These are phyloP conservation scores for Backusella macrospora DNA, from an alignment of 192 early-diverging fungal species.

Conservation along the genomic window DNA sequence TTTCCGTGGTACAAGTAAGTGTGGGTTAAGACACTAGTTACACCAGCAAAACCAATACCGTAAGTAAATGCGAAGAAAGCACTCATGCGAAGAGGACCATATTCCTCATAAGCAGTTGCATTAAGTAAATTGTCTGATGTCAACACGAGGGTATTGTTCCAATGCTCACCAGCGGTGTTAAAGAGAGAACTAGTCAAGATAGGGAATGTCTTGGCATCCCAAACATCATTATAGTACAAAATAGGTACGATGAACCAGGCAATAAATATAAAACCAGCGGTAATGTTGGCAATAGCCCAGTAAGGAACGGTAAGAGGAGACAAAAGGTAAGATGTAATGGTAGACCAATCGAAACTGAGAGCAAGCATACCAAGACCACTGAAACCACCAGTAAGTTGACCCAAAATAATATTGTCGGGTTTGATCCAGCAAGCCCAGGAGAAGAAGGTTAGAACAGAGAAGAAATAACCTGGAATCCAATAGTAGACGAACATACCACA, in stretches of 20 bases:
- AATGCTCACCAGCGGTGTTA: conserved; percentile 35
- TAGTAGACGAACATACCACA: conserved; percentile 54
- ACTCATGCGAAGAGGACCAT: conserved; percentile 52
- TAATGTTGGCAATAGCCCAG: conserved; percentile 54
- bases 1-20: conserved; percentile 63
- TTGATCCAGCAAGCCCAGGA: conserved; percentile 58
- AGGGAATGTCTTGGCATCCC: conserved; percentile 49
- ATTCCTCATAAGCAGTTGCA: conserved; percentile 44
- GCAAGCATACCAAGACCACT: conserved; percentile 57
- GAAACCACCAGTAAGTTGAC: conserved; percentile 49
- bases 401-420: conserved; percentile 43
- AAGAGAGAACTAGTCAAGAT: conserved; percentile 45
- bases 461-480: conserved; percentile 61
- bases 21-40: conserved; percentile 61
- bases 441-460: conserved; percentile 49
- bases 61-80: conserved; percentile 55
- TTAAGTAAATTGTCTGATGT: conserved; percentile 43
- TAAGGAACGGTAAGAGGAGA: conserved; percentile 42
- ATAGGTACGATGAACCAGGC: conserved; percentile 57
- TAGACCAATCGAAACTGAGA: conserved; percentile 65
- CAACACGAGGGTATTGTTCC: conserved; percentile 42
- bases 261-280: conserved; percentile 52
- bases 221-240: conserved; percentile 53
- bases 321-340: conserved; percentile 43
- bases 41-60: conserved; percentile 56